phyloP scores from a whole-genome alignment of 2,329 filamentous ascomycete species.

The Conoideocrella luteorostrata region DNA sequence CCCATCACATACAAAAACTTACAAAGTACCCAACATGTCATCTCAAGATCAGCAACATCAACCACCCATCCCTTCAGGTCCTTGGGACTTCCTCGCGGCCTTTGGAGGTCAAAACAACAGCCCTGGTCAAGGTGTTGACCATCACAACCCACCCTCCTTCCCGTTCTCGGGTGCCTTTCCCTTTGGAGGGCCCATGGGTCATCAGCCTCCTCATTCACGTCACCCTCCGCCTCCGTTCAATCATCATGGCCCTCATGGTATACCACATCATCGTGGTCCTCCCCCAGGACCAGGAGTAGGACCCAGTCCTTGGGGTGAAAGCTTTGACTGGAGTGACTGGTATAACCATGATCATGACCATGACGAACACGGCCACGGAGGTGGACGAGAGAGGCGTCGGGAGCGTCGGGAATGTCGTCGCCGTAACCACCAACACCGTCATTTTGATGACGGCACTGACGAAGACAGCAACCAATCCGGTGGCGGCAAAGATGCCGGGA shows the following conservation, averaged over 20 bases:
- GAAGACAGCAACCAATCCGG: not conserved
- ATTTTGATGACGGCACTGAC: conserved; percentile 15
- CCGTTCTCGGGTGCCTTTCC: conserved; percentile 27
- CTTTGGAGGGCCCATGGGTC: conserved; percentile 18
- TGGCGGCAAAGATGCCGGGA: conserved; percentile 14
- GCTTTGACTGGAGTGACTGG: conserved; percentile 20
- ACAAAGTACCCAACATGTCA: conserved; percentile 16
- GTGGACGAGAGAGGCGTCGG: conserved; percentile 9
- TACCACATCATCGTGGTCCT: not conserved
- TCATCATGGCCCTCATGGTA: conserved; percentile 9
- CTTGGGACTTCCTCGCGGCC: conserved; percentile 30
- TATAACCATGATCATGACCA: conserved; percentile 5
- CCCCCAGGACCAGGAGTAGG: not conserved
- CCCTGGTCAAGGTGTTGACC: conserved; percentile 32
- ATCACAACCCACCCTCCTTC: conserved; percentile 18
- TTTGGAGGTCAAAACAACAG: conserved; percentile 21
- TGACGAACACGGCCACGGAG: conserved; percentile 19
- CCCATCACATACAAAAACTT: not conserved
- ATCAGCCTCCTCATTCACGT: conserved; percentile 13
- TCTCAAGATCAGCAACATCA: conserved; percentile 13
- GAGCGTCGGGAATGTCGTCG: conserved; percentile 1
- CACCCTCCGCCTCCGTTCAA: conserved; percentile 7
- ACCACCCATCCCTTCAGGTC: conserved; percentile 5
- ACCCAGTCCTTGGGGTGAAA: conserved; percentile 9
- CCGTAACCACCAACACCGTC: conserved; percentile 14